A percentile compares a stretch with the other conserved stretches of the same genome.
Evolutionary conservation across 495 filamentous ascomycete species (phyloP).

Genomic region (Copromyces sp.): DNA sequence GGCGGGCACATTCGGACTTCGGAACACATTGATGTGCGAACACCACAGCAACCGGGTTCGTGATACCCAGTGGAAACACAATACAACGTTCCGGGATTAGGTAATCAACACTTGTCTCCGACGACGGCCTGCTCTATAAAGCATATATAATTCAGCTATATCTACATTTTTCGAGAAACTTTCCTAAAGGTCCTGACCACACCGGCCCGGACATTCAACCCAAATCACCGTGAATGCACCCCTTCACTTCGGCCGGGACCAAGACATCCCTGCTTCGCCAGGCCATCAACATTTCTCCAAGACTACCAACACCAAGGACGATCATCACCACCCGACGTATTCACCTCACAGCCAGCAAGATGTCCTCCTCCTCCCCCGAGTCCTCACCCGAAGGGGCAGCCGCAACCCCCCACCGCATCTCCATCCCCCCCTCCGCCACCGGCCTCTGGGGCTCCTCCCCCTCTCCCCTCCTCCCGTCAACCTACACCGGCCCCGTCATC

Average conservation of each 20-base stretch:
- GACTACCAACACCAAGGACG: not conserved
- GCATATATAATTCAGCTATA: not conserved
- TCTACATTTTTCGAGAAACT: not conserved
- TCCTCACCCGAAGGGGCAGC: not conserved
- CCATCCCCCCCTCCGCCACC: constrained; percentile 44
- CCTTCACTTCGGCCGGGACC: not conserved
- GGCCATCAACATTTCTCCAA: not conserved
- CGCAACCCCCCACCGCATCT: constrained; percentile 45
- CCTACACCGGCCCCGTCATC: constrained; percentile 43
- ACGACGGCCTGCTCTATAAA: not conserved
- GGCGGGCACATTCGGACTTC: not conserved
- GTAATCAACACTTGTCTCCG: not conserved
- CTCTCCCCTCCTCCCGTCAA: not conserved
- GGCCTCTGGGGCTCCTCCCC: constrained; percentile 40
- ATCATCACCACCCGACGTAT: not conserved
- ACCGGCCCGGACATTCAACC: not conserved
- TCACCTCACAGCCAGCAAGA: not conserved
- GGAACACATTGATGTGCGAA: not conserved
- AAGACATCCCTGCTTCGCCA: not conserved
- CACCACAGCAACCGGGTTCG: not conserved
- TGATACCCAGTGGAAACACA: not conserved
- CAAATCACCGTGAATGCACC: not conserved
- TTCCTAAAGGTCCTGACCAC: not conserved
- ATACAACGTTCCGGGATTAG: not conserved
- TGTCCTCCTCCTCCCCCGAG: not conserved